phyloP scores from a whole-genome alignment of 2,329 filamentous ascomycete species.

The Pseudogymnoascus sp. region DNA sequence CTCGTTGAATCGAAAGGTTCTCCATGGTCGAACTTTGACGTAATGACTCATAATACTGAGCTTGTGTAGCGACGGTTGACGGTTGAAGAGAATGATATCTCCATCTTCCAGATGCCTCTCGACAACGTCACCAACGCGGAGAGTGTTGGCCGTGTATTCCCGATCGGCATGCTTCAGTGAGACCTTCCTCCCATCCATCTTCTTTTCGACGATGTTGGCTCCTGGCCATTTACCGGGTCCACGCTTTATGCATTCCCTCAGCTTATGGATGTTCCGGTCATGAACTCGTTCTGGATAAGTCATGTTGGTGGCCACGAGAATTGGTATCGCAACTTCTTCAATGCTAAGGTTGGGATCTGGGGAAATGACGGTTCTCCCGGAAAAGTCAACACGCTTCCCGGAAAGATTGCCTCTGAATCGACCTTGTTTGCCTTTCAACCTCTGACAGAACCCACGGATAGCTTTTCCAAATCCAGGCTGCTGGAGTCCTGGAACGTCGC shows the following conservation, averaged over 20 bases:
- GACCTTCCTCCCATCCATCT: constrained; percentile 59
- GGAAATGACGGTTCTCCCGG: constrained; percentile 92
- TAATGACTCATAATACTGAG: constrained; percentile 96
- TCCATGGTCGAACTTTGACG: constrained; percentile 87
- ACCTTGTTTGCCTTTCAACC: constrained; percentile 93
- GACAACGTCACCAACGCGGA: constrained; percentile 79
- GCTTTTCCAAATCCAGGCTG: constrained; percentile 80
- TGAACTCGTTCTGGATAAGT: constrained; percentile 91
- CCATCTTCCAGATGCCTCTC: constrained; percentile 92
- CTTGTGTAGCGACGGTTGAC: constrained; percentile 95
- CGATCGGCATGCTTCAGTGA: constrained; percentile 69
- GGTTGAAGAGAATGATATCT: constrained; percentile 95
- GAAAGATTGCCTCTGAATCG: constrained; percentile 95
- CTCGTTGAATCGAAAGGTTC: constrained; percentile 93
- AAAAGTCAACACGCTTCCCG: constrained; percentile 98
- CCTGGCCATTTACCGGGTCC: constrained; percentile 78
- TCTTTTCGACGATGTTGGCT: constrained; percentile 72
- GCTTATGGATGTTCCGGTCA: constrained; percentile 74
- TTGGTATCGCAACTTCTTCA: constrained; percentile 86
- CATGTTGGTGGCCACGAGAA: constrained; percentile 88
- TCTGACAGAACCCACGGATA: constrained; percentile 88
- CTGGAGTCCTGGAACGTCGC: constrained; percentile 85
- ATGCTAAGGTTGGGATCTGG: constrained; percentile 92
- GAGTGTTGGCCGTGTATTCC: constrained; percentile 60
- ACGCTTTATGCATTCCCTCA: constrained; percentile 65